Base-by-base conservation (phyloP, 169 alveolate species). In the Babesia caballi region DNA sequence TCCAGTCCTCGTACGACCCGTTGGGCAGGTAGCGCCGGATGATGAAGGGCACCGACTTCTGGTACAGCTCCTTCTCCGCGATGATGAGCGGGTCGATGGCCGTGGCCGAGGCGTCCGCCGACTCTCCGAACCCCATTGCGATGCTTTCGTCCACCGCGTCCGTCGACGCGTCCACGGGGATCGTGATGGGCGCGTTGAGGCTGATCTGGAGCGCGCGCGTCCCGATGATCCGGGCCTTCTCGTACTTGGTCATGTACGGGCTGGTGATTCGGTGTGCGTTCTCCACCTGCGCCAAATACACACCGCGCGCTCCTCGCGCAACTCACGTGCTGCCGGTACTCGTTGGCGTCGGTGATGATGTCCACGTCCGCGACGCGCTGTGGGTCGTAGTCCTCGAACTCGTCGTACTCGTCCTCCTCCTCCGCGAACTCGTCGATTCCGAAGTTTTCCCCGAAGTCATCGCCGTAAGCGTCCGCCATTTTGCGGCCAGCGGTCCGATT, bases 131-230 rank as follows among this genome's bases (percentile, higher is more conserved):
- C 50, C 91, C 91, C 77, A 91, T 91, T 33, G 78, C 44, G 60
- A 63, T 30, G 17, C 66, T 33, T 15, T 81, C 88, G 27, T 70
- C 84, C 17, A 44, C 66, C 15, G 56, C 80, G 38, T 84, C 91
- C 19, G 75, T 50, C 35, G 89, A 76, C 17, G 91, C 89, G 36
- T 85, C 95, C 12, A 94, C 82, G 15, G 95, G 95, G 4, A 92
- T 92, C 61, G 96, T 91, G 44, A 97, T 93, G 5, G 99, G 99
- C 28, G 99, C 99, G 90, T 97, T 95, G 92, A 96, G 91, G 72
- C 98, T 94, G 56, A 98, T 97, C 82, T 98, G 98, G 54, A 98
- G 88, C 17, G 99, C 99, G 61, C 99, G 88, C 0, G 99, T 97
- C 14, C 99, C 99, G 44, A 98, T 93, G 50, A 98, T 91, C 82